A percentile compares a stretch with the other conserved stretches of the same genome.
These are phyloP conservation scores for Globisporangium apiculatum DNA, from an alignment of 352 stramenopile species.

Conservation along the genomic window DNA sequence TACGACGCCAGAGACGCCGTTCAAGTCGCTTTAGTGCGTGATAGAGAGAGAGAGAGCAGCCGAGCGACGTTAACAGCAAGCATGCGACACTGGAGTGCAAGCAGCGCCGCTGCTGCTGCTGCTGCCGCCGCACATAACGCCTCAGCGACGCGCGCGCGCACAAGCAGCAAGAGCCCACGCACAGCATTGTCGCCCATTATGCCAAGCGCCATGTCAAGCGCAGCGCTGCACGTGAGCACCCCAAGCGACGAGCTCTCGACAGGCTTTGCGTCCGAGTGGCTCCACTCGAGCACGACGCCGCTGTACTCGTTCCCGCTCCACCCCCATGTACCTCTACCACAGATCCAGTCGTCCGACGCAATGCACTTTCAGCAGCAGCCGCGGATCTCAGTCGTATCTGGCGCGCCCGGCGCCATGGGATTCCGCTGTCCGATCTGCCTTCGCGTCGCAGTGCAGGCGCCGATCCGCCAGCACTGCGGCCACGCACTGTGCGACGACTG, in stretches of 20 bases:
- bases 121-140: no score
- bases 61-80: background rate
- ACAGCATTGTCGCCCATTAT: conserved; percentile 4
- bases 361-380: conserved; percentile 13
- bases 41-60: no score
- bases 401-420: background rate
- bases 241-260: conserved; percentile 7
- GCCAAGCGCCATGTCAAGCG: background rate
- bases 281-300: background rate
- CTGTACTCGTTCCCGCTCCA: conserved; percentile 6
- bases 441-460: conserved; percentile 21
- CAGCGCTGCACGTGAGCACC: background rate
- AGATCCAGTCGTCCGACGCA: background rate
- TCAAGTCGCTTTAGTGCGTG: no score
- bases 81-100: conserved; percentile 9
- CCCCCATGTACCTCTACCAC: conserved; percentile 1
- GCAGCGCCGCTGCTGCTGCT: background rate
- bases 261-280: conserved; percentile 2
- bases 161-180: conserved; percentile 6
- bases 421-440: conserved; percentile 46
- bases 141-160: background rate
- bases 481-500: conserved; percentile 45
- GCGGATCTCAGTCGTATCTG: background rate
- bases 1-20: no score
- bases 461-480: conserved; percentile 41